Percentiles rank a stretch among this genome's conserved stretches.
Evolutionary conservation across 1,284 basidiomycete species (phyloP).

Genomic region (Fomitopsis pinicola): DNA sequence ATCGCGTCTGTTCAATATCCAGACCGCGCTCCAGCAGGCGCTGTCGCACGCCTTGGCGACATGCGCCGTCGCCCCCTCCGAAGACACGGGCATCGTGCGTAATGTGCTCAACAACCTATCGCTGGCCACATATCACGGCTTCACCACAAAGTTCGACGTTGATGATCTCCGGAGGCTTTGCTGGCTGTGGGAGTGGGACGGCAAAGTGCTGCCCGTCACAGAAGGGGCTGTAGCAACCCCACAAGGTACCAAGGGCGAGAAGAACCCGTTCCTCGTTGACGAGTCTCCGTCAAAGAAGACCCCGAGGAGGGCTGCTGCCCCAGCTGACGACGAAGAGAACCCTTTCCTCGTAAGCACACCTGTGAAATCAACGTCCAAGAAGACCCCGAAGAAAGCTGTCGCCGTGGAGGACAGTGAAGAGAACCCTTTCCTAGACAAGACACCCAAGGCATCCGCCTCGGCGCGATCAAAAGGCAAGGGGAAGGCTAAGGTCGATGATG

Average conservation of each 20-base stretch:
- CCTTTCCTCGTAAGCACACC: slow-evolving; percentile 1
- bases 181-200: slow-evolving; percentile 88
- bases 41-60: slow-evolving; percentile 80
- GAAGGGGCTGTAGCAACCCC: slow-evolving; percentile 5
- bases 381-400: slow-evolving; percentile 4
- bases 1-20: slow-evolving; percentile 53
- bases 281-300: neutral
- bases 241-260: slow-evolving; percentile 39
- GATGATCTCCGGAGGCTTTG: slow-evolving; percentile 71
- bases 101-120: slow-evolving; percentile 78
- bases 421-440: slow-evolving; percentile 4
- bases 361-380: neutral
- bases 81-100: slow-evolving; percentile 67
- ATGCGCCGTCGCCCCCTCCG: slow-evolving; percentile 68
- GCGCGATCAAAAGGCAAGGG: slow-evolving; percentile 23
- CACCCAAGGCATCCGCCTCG: neutral
- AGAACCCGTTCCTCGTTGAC: slow-evolving; percentile 64
- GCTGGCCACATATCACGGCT: slow-evolving; percentile 61
- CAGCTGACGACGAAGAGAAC: slow-evolving; percentile 44
- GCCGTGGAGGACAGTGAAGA: slow-evolving; percentile 46
- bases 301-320: slow-evolving; percentile 1
- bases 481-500: slow-evolving; percentile 32
- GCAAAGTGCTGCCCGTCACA: slow-evolving; percentile 24
- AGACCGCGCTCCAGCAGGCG: slow-evolving; percentile 70
- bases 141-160: slow-evolving; percentile 56